Percentiles rank a stretch among this genome's conserved stretches.
These are phyloP conservation scores for Penicillium capsulatum DNA, from an alignment of 2,329 filamentous ascomycete species.

Conservation along the genomic window DNA sequence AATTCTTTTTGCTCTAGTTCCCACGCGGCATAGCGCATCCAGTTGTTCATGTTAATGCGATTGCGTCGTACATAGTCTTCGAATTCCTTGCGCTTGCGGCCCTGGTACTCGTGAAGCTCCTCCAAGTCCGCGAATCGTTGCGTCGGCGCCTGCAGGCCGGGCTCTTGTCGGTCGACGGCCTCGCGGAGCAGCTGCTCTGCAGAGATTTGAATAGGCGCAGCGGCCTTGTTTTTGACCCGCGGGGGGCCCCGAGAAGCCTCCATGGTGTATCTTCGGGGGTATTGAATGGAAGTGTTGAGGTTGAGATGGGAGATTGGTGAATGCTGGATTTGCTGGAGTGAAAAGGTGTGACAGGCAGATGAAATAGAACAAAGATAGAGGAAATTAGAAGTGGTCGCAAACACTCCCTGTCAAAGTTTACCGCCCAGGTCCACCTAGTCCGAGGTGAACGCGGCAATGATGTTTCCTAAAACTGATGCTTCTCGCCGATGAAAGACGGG, in stretches of 20 bases:
- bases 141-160: slow-evolving; percentile 79
- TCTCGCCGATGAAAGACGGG: slow-evolving; percentile 14
- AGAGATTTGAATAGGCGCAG: slow-evolving; percentile 85
- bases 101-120: slow-evolving; percentile 96
- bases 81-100: slow-evolving; percentile 91
- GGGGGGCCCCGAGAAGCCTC: slow-evolving; percentile 87
- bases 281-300: neutral
- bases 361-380: too few relatives aligned
- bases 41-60: slow-evolving; percentile 94
- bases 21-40: slow-evolving; percentile 96
- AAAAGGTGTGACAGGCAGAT: neutral
- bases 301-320: too few relatives aligned
- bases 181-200: slow-evolving; percentile 96
- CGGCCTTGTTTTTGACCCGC: slow-evolving; percentile 97
- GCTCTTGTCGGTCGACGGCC: slow-evolving; percentile 93
- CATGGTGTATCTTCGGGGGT: slow-evolving; percentile 52
- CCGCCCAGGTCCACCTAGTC: slow-evolving; percentile 1
- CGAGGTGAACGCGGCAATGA: slow-evolving; percentile 5
- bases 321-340: too few relatives aligned
- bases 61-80: slow-evolving; percentile 97
- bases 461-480: slow-evolving; percentile 2
- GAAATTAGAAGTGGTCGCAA: neutral
- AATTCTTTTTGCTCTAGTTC: slow-evolving; percentile 98
- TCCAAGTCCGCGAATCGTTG: slow-evolving; percentile 95
- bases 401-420: neutral